Evolutionary conservation across 495 filamentous ascomycete species (phyloP).

Genomic region (Daldinia bambusicola): DNA sequence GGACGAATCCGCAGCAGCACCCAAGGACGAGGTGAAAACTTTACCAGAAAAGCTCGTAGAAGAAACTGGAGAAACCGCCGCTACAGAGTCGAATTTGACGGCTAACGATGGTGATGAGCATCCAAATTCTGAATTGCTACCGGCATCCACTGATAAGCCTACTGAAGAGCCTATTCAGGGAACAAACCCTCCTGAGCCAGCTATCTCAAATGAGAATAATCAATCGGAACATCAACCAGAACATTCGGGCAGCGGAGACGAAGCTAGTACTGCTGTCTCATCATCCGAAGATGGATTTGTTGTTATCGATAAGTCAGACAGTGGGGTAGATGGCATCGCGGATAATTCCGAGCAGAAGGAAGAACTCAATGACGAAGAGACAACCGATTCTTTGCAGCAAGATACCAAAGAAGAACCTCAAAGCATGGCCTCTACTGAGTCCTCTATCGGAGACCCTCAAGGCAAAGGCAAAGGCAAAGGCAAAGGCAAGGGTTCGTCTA

Average conservation of each 20-base stretch:
- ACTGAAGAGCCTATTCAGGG: not conserved
- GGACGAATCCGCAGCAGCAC: not conserved
- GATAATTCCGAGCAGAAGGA: not conserved
- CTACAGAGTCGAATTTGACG: not conserved
- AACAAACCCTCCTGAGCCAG: not conserved
- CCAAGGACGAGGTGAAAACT: not conserved
- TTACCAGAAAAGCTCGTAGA: not conserved
- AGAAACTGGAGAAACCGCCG: not conserved
- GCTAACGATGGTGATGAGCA: not conserved
- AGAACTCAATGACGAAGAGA: not conserved
- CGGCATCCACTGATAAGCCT: not conserved
- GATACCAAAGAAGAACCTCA: not conserved
- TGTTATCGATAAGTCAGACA: not conserved
- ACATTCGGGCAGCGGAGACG: not conserved
- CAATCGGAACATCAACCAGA: not conserved
- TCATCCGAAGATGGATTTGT: slow-evolving; percentile 1
- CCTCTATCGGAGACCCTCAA: not conserved
- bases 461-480: not conserved
- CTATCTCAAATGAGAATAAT: not conserved
- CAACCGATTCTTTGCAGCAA: not conserved
- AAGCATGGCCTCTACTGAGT: not conserved
- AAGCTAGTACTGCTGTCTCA: not conserved
- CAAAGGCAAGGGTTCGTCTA: not conserved
- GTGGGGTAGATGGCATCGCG: not conserved
- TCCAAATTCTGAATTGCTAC: not conserved